phyloP scores from a whole-genome alignment of 139 green algal genomes.

The Nannochloris sp. region DNA sequence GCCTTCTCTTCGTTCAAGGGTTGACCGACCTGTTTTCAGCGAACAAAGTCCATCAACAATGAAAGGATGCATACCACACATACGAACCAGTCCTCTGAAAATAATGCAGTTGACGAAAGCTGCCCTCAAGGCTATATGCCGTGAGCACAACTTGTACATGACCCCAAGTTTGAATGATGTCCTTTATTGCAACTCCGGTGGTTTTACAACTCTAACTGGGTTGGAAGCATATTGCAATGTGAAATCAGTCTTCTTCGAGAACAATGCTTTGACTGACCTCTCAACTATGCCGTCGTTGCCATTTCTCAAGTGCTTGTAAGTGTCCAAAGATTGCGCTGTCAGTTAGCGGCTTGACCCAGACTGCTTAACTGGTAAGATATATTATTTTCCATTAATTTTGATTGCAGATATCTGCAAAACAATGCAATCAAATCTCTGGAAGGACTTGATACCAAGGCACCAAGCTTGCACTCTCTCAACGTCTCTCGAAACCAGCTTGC shows the following conservation, averaged over 20 bases:
- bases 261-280: constrained; percentile 73
- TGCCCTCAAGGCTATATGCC: constrained; percentile 55
- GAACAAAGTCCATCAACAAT: too few species aligned
- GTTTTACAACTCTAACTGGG: constrained; percentile 55
- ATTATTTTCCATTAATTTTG: too few species aligned
- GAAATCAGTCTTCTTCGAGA: constrained; percentile 80
- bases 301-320: constrained; percentile 77
- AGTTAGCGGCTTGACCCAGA: too few species aligned
- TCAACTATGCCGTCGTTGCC: constrained; percentile 59
- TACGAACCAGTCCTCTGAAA: too few species aligned
- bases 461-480: constrained; percentile 69
- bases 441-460: constrained; percentile 32
- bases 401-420: constrained; percentile 72
- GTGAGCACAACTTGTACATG: constrained; percentile 63
- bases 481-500: constrained; percentile 69
- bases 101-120: constrained; percentile 56
- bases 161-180: constrained; percentile 81
- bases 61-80: too few species aligned
- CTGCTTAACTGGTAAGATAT: too few species aligned
- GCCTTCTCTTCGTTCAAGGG: too few species aligned
- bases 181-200: constrained; percentile 79
- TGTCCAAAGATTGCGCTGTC: too few species aligned
- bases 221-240: constrained; percentile 73
- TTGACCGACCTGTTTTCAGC: too few species aligned
- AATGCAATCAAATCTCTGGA: constrained; percentile 62